Evolutionary conservation across 1,284 basidiomycete species (phyloP).

Genomic region (Cerrena zonata): DNA sequence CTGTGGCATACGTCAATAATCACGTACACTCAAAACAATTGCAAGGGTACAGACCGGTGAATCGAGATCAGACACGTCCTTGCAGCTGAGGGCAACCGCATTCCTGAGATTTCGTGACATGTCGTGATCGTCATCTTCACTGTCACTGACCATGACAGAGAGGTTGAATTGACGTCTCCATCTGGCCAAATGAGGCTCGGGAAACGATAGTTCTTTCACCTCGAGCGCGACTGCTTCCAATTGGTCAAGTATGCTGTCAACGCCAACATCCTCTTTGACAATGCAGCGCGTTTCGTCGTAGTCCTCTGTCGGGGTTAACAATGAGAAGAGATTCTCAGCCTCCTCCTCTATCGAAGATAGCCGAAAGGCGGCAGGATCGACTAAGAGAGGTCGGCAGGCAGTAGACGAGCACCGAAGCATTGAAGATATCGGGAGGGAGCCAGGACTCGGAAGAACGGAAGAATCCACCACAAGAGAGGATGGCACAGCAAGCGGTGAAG

Average conservation of each 20-base stretch:
- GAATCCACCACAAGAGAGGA: too few species aligned
- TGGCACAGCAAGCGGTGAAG: too few species aligned
- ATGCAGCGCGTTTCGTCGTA: not conserved
- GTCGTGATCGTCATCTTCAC: not conserved
- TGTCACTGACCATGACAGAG: not conserved
- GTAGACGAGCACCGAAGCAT: not conserved
- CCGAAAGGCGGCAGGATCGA: not conserved
- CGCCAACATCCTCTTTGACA: not conserved
- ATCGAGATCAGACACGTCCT: not conserved
- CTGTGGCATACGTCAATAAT: not conserved
- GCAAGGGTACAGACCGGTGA: not conserved
- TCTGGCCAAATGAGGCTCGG: not conserved
- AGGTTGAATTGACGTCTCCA: not conserved
- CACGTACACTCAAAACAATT: not conserved
- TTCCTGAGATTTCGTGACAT: too few species aligned
- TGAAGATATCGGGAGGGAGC: not conserved
- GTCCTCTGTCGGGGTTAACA: not conserved
- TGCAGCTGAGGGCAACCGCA: not conserved
- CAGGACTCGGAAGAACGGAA: not conserved
- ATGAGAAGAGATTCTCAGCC: not conserved
- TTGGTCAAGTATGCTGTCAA: not conserved
- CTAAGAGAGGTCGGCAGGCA: not conserved
- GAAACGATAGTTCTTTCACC: not conserved
- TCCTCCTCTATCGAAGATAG: not conserved
- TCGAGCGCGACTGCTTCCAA: not conserved